Evolutionary conservation across 1,139 yeast species (phyloP), one percentile per base, ranked within the genome.

Genomic region (Diutina catenulata): DNA sequence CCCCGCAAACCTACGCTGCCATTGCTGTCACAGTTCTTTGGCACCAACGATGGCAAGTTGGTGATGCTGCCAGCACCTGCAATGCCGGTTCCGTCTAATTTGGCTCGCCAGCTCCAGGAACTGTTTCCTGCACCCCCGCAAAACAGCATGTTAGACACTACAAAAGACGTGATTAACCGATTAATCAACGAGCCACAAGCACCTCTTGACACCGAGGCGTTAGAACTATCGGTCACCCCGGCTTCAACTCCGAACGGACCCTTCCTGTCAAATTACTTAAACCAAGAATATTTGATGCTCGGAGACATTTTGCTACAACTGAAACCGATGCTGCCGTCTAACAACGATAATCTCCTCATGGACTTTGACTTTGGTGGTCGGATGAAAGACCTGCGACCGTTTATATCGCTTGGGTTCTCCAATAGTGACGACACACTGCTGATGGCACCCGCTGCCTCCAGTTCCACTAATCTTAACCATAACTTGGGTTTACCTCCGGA

Each of bases 211-310:
- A 45, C 43, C 4, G 46, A 43, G 40, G 49, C 53, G 13, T 44
- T 28, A 52, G 36, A 52, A 49, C 9, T 49, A 6, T 14, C 13
- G 20, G 25, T 53, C n/a, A 47, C 58, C 16, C 43, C 56, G 6
- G 45, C 53, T 11, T 52, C 50, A 38, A 49, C 50, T 38, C 44
- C 40, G 19, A 38, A 37, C 26, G 40, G 42, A 38, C 50, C 36
- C 33, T 64, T 56, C 54, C 60, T 49, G 49, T 63, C 62, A 40
- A 67, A 57, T 50, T 69, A 59, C 51, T 57, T 58, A 44, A 73
- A 73, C 50, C 76, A 73, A 43, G 82, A 76, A 49, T 75, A 76
- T 47, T 51, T 64, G 42, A 74, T 74, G 68, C 55, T 76, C 43
- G 77, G 80, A 9, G 80, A 73, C 48, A 64, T 76, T 5, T 45